A percentile compares a stretch with the other conserved stretches of the same genome.
phyloP scores from a whole-genome alignment of 139 green algal species.

The Chlorella sorokiniana region DNA sequence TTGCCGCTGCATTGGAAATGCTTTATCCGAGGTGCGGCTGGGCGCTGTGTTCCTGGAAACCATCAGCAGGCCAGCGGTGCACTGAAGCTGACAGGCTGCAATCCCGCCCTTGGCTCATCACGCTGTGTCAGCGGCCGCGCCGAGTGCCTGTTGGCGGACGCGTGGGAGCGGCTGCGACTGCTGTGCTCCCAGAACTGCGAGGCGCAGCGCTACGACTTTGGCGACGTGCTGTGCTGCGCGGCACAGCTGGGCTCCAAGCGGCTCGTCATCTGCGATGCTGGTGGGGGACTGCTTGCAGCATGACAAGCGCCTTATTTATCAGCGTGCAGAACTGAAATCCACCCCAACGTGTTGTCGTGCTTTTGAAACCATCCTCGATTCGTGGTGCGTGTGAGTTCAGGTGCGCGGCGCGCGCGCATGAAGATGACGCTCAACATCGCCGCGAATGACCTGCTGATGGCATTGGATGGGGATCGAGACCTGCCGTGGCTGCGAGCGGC shows the following conservation, averaged over 20 bases:
- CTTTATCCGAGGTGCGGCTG: not conserved
- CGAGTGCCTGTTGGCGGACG: slow-evolving; percentile 43
- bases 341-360: not conserved
- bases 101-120: not conserved
- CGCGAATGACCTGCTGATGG: slow-evolving; percentile 42
- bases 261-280: slow-evolving; percentile 52
- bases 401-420: slow-evolving; percentile 30
- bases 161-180: slow-evolving; percentile 32
- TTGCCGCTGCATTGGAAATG: not conserved
- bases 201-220: slow-evolving; percentile 43
- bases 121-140: slow-evolving; percentile 13
- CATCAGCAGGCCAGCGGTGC: not conserved
- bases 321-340: not conserved
- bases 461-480: slow-evolving; percentile 12
- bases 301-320: not conserved
- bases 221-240: slow-evolving; percentile 23
- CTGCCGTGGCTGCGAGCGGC: slow-evolving; percentile 16
- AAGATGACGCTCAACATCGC: slow-evolving; percentile 58
- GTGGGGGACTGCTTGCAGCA: not conserved
- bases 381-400: not conserved
- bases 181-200: slow-evolving; percentile 45
- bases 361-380: not conserved
- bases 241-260: slow-evolving; percentile 45
- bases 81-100: not conserved
- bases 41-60: not conserved